These are phyloP conservation scores for Vachellia pachyceras DNA, from an alignment of 306 rosid species.

Conservation along the genomic window DNA sequence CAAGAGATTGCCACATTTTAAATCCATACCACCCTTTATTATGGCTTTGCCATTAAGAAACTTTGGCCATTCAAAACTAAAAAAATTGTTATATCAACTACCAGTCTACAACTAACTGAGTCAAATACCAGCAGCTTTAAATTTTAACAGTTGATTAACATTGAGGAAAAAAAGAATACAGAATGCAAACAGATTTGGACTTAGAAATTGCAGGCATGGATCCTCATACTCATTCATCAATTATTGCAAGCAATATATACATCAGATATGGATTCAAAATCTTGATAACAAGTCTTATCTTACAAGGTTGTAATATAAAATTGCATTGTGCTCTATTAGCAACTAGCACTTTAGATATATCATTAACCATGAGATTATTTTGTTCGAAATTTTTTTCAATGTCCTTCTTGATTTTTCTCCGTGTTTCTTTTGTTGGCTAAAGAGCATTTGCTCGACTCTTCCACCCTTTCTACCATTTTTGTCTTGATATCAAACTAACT, in stretches of 20 bases:
- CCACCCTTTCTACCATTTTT: neutral
- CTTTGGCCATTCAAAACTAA: constrained; percentile 15
- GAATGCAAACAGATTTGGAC: neutral
- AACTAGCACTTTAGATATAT: neutral
- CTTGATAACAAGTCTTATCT: neutral
- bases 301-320: neutral
- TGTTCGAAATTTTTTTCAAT: neutral
- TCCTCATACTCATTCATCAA: too few species aligned
- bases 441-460: neutral
- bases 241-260: too few species aligned
- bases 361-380: neutral
- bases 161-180: neutral
- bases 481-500: neutral
- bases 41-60: neutral
- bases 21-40: neutral
- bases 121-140: neutral
- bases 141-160: neutral
- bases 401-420: neutral
- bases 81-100: constrained; percentile 26
- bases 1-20: constrained; percentile 3
- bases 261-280: neutral
- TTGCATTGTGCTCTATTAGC: neutral
- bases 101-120: constrained; percentile 49
- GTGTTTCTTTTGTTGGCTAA: neutral
- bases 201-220: too few species aligned